Base-by-base conservation (phyloP, 1,284 basidiomycete species). In the Xerocomus minutiporus region DNA sequence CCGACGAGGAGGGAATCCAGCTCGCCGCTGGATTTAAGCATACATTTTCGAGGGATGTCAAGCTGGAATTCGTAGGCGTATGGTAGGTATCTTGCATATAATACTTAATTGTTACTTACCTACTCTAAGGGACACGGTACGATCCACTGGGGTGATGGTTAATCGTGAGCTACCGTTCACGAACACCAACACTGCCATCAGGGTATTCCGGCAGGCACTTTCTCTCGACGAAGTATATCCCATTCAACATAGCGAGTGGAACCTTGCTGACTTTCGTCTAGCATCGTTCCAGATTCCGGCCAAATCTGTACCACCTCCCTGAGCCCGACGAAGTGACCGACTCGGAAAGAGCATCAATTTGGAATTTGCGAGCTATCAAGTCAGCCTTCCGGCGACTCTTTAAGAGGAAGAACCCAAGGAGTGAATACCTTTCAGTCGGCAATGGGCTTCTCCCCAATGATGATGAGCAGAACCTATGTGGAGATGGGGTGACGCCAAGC, bases 41-140 rank as follows among this genome's bases (percentile, higher is more conserved):
- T 54, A 82, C 83, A 0, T 90, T 86, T 61, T 84, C 81, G 48
- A 78, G 71, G 34, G 62, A 73, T 28, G 82, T 86, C 7, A 69
- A 70, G n/a, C 69, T 86, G 17, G 80, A 85, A 11, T 86, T 86
- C 46, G 61, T 86, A 45, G 84, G 84, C 3, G 79, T 82, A 48
- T 86, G 83, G 83, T 84, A 57, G n/a, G 78, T 57, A 5, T 50
- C 8, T 15, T 44, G 48, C n/a, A 32, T 12, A 41, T n/a, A 8
- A 31, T 23, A 8, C 4, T 35, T 4, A 5, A 25, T 8, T 29
- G 38, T 45, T 47, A 12, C 42, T 51, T 45, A 62, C 51, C 59
- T 48, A 31, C 39, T 9, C 11, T 25, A 52, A 84, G 83, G 82
- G 85, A 87, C 50, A 87, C 85, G 0, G 85, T 87, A 12, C 72